phyloP scores from a whole-genome alignment of 441 rosid species.

The Melastoma candidum region DNA sequence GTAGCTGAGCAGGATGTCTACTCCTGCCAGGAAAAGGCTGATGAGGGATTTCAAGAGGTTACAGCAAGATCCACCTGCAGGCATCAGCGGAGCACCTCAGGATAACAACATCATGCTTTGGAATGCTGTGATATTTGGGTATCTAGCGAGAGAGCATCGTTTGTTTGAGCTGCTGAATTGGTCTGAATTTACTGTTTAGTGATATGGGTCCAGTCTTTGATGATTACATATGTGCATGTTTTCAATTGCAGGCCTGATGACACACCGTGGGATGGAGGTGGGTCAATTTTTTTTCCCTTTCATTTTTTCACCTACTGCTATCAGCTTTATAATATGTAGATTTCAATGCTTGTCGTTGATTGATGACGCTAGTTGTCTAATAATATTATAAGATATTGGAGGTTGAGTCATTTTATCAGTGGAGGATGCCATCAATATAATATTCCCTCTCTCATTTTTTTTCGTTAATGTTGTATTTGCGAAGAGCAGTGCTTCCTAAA shows the following conservation, averaged over 20 bases:
- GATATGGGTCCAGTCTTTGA: constrained; percentile 1
- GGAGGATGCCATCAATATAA: no score
- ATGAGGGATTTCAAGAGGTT: constrained; percentile 72
- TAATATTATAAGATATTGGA: no score
- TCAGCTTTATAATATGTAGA: background rate
- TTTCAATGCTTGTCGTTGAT: background rate
- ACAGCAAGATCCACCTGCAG: constrained; percentile 68
- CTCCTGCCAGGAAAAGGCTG: constrained; percentile 59
- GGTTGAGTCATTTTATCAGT: no score
- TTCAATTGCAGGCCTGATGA: constrained; percentile 41
- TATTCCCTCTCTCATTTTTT: no score
- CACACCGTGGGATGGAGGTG: constrained; percentile 65
- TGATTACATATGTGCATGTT: constrained; percentile 2
- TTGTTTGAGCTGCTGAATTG: background rate
- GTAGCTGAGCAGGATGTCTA: constrained; percentile 27
- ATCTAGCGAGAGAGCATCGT: background rate
- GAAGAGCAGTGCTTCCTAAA: no score
- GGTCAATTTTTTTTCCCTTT: constrained; percentile 2
- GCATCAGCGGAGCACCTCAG: constrained; percentile 58
- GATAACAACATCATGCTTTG: constrained; percentile 62
- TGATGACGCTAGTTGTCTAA: no score
- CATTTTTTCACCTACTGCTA: no score
- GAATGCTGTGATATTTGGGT: constrained; percentile 72
- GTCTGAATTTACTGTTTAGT: background rate
- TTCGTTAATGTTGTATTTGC: no score